Evolutionary conservation across 1,284 basidiomycete species (phyloP), one percentile per base, ranked within the genome.

Genomic region (Amylostereum areolatum): DNA sequence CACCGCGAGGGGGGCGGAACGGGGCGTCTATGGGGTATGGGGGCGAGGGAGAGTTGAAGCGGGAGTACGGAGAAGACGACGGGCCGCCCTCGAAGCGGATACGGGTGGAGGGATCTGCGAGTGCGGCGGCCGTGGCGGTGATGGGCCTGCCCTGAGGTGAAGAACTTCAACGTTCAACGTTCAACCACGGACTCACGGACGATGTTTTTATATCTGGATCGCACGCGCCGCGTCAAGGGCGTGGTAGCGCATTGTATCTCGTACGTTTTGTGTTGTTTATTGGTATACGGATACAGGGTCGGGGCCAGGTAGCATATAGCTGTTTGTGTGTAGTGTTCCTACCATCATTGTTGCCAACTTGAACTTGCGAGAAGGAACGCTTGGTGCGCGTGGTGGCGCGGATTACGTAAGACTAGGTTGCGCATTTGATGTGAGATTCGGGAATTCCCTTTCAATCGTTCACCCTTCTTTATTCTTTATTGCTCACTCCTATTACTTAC

Each of bases 371-470:
- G n/a, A 35, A 9, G 34, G n/a, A 35, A 39, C 37, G 37, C n/a
- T 18, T 5, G 37, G 27, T 5, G 12, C 18, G 37, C 7, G 37
- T n/a, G 6, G 7, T n/a, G 12, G n/a, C 27, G 34, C n/a, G 34
- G 34, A 18, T 39, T 39, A 39, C 27, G 27, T 25, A 18, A 25
- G n/a, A 39, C 37, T 12, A 7, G n/a, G n/a, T 35, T 18, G 37
- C n/a, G n/a, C 27, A 39, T 12, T 39, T 35, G 9, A n/a, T n/a
- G 37, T 39, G 37, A 25, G n/a, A 6, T 7, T 39, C 31, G 32
- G 27, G n/a, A 35, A 31, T 24, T 43, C 45, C n/a, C 31, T 33
- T 35, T 30, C 25, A 58, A 62, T 59, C 65, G 56, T 55, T 58
- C 54, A 45, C 18, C 18, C 18, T 52, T 45, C 42, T 32, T 52